These are phyloP conservation scores for Petunia axillaris DNA, from an alignment of 257 asterid species.

Conservation along the genomic window DNA sequence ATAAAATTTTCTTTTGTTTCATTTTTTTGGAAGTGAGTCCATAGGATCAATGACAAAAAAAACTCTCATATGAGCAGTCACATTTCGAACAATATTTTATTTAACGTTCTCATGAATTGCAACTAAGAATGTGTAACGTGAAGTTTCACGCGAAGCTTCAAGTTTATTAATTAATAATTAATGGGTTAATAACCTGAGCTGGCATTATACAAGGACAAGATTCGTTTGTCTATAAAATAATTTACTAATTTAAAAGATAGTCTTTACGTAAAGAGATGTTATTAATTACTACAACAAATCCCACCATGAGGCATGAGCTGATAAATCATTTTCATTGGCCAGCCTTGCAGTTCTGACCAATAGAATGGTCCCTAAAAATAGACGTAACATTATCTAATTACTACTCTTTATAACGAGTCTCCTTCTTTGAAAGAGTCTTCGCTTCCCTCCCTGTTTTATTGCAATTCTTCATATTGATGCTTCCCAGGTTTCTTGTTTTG, in stretches of 20 bases:
- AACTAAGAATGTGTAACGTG: too few species aligned
- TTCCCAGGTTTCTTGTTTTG: neutral
- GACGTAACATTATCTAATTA: neutral
- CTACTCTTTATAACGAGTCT: neutral
- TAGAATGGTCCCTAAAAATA: neutral
- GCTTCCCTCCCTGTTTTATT: neutral
- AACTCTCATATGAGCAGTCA: too few species aligned
- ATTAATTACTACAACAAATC: neutral
- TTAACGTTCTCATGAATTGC: too few species aligned
- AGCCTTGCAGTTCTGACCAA: neutral
- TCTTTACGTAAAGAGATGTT: neutral
- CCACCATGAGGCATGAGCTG: neutral
- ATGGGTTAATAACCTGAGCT: neutral
- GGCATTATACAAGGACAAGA: neutral
- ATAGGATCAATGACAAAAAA: too few species aligned
- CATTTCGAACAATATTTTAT: too few species aligned
- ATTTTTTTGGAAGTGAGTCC: neutral
- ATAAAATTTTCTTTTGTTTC: too few species aligned
- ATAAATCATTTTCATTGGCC: neutral
- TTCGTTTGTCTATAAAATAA: neutral
- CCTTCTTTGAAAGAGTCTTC: neutral
- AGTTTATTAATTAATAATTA: neutral
- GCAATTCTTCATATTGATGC: neutral
- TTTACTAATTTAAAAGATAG: neutral
- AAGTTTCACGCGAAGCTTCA: neutral